Evolutionary conservation across 2,329 filamentous ascomycete genomes (phyloP), one percentile per base, ranked within the genome.

Genomic region (Diplodia sapinea): DNA sequence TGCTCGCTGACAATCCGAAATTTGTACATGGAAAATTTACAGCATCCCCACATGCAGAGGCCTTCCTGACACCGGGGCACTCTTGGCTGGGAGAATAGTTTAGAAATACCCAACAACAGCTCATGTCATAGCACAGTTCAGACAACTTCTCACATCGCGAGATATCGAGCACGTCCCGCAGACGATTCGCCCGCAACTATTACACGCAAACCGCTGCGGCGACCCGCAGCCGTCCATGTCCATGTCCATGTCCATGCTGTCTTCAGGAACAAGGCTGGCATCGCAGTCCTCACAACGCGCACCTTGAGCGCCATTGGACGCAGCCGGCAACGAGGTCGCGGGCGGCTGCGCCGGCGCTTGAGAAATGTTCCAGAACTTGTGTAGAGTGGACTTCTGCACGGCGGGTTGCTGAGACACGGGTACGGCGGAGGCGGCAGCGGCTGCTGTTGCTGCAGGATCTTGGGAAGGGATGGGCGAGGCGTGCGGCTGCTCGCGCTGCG

Each of bases 251-350:
- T 79, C 78, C 70, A 81, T 68, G 0, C 71, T 74, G 20, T 78
- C 75, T 1, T 77, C 74, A 1, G 68, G 62, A 9, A 71, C 69
- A 3, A 84, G 68, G 4, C 67, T 17, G 8, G 75, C 65, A 63
- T 83, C 81, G 72, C 82, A 84, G 69, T 83, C 81, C 20, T 83
- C 80, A 68, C 82, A 83, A 13, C 74, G 73, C 67, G 74, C 71
- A 4, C 69, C 66, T 8, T 72, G 47, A 8, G 33, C 29, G 20
- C 50, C 49, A 13, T 56, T 47, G 29, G 55, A 31, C 26, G 33
- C 20, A 51, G 54, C 69, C 29, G 56, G 49, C 8, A 67, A 2
- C 33, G 70, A 70, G 11, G 68, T 17, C 68, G 40, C 43, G 11
- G 69, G 69, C 23, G 72, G 56, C 20, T 73, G 72, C 2, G 76